A percentile compares a stretch with the other conserved stretches of the same genome.
Conservation (phyloP, 805 yeast genomes). For the Wickerhamiella occidentalis region DNA sequence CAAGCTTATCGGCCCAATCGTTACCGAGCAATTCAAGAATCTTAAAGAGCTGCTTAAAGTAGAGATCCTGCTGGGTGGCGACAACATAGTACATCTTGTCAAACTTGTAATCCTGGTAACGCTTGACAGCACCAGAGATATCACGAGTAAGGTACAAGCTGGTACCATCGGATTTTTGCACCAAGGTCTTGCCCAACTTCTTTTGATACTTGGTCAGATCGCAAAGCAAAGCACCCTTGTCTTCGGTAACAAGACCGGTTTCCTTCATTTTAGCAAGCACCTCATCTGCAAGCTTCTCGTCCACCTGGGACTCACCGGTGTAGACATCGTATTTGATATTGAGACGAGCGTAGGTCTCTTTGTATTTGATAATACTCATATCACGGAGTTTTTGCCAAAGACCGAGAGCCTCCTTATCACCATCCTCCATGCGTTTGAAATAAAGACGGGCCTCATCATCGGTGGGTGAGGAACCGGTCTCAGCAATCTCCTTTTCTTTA, state of each 20-base stretch:
- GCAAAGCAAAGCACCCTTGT: slow-evolving; percentile 80
- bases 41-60: slow-evolving; percentile 86
- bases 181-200: slow-evolving; percentile 84
- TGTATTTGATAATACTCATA: slow-evolving; percentile 76
- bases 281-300: slow-evolving; percentile 53
- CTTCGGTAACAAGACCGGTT: slow-evolving; percentile 64
- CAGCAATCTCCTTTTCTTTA: slow-evolving; percentile 51
- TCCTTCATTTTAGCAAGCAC: slow-evolving; percentile 53
- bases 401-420: slow-evolving; percentile 64
- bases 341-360: slow-evolving; percentile 79
- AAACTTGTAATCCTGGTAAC: slow-evolving; percentile 70
- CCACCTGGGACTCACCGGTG: slow-evolving; percentile 93
- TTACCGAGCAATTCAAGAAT: slow-evolving; percentile 81
- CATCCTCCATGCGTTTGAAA: slow-evolving; percentile 87
- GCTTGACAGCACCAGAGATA: slow-evolving; percentile 89
- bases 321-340: slow-evolving; percentile 80
- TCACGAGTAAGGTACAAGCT: slow-evolving; percentile 90
- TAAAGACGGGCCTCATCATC: slow-evolving; percentile 78
- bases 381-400: slow-evolving; percentile 85
- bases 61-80: slow-evolving; percentile 94
- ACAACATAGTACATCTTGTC: slow-evolving; percentile 95
- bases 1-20: slow-evolving; percentile 70
- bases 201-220: slow-evolving; percentile 77
- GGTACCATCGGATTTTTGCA: slow-evolving; percentile 92
- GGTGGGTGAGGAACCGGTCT: slow-evolving; percentile 39